Base-by-base conservation (phyloP, 1,284 basidiomycete species). In the Fomitiporia mediterranea region DNA sequence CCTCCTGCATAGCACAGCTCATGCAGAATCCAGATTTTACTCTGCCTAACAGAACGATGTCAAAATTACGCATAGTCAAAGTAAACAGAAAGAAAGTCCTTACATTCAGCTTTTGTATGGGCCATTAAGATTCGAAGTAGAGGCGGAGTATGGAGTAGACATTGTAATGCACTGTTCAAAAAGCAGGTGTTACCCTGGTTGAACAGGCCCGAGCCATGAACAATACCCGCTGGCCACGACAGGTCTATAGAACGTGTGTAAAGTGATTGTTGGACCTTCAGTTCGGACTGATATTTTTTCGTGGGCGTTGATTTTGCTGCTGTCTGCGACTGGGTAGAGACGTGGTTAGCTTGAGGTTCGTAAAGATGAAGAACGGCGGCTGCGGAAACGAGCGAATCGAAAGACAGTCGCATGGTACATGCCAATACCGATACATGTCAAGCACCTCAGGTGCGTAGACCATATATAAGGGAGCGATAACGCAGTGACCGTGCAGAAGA, bases 121-220 rank as follows among this genome's bases (percentile, higher is more conserved):
- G 72, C 74, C 30, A 80, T 60, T 9, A 95, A 70, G 35, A 90
- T 72, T 60, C 82, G 80, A 28, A 97, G 78, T 17, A 99, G 79
- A 2, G 95, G 94, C 7, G 95, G 87, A 0, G 96, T 98, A 69
- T 99, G 95, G 19, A 98, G 73, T 49, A 99, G 79, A 63, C 94
- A 93, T 74, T 99, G 97, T 57, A 99, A 74, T 32, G 90, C 91
- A 62, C 93, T 94, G 72, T 99, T 99, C 65, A 98, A 76, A 72
- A 98, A 99, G 72, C 97, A 99, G 1, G 94, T 97, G 70, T 98
- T 99, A 50, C 94, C 94, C n/a, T 76, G 85, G 72, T 99, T 99
- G 66, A 83, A 76, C 35, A 99, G 75, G 0, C 96, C 96, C 56
- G 67, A 70, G 19, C 80, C 89, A 57, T 80, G 69, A 52, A 65